These are phyloP conservation scores for Trifolium dubium DNA, from an alignment of 306 rosid genomes.

Conservation along the genomic window DNA sequence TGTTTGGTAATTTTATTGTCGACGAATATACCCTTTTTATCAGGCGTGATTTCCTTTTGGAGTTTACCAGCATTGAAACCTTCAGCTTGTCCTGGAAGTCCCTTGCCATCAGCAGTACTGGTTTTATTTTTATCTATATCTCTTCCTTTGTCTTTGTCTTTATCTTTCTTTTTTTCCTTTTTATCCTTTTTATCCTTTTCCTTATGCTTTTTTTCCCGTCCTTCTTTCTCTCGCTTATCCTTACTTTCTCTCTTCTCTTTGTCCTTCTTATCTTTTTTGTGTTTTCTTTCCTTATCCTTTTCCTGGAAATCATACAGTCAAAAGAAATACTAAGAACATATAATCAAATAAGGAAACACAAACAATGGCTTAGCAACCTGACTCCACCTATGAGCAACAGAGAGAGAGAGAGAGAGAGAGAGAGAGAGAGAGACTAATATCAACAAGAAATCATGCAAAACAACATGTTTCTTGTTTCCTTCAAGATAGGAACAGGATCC, in stretches of 20 bases:
- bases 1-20: slow-evolving; percentile 62
- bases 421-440: no score
- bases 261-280: slow-evolving; percentile 78
- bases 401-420: neutral
- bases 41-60: slow-evolving; percentile 56
- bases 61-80: slow-evolving; percentile 50
- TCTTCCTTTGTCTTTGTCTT: slow-evolving; percentile 37
- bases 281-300: slow-evolving; percentile 68
- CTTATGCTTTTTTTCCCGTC: slow-evolving; percentile 68
- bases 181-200: slow-evolving; percentile 82
- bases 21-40: slow-evolving; percentile 41
- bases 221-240: slow-evolving; percentile 79
- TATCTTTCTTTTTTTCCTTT: slow-evolving; percentile 71
- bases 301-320: slow-evolving; percentile 55
- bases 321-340: slow-evolving; percentile 15
- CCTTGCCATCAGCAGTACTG: slow-evolving; percentile 59
- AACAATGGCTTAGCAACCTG: slow-evolving; percentile 10
- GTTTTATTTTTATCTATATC: slow-evolving; percentile 59
- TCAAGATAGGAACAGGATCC: neutral
- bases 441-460: neutral
- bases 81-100: slow-evolving; percentile 51
- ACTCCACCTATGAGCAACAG: neutral
- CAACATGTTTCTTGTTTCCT: neutral
- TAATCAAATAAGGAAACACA: slow-evolving; percentile 24
- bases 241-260: slow-evolving; percentile 73